Base-by-base conservation (phyloP, 2,329 filamentous ascomycete genomes). In the Trichoderma harzianum region DNA sequence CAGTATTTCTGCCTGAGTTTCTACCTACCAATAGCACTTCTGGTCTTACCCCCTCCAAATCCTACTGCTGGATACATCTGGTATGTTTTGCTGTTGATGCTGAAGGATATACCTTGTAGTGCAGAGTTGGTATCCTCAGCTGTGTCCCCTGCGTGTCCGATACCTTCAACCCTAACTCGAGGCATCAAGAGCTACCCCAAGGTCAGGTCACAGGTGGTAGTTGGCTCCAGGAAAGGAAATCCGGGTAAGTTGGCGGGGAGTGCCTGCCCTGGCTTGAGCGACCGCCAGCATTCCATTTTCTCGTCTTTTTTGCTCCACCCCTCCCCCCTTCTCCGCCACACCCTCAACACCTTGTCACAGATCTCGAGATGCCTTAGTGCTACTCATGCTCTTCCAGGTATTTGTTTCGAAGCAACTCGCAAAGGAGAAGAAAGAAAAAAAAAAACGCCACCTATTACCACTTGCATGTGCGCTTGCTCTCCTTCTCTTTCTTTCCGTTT, bases 341-440 rank as follows among this genome's bases (percentile, higher is more conserved):
- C 66, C 66, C 66, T 69, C 57, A 51, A 69, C 66, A 51, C 53
- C 66, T 69, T n/a, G 39, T 61, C 57, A 53, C 57, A 61, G 34
- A 69, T 62, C 66, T 69, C 39, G 66, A 61, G 66, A 69, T 69
- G 36, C 28, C 21, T 24, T 60, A 28, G 51, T 57, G 53, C 51
- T 39, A 53, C 43, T 53, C 43, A 24, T 51, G n/a, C n/a, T 51
- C n/a, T 51, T 5, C n/a, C 11, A 51, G 43, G 43, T 51, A 51
- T 21, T 51, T 21, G 43, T 51, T 51, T 21, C n/a, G n/a, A 21
- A 21, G 43, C 43, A 51, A 3, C n/a, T 21, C 12, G 53, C 6
- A 32, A n/a, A 47, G 16, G 8, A 47, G n/a, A n/a, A 43, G 18
- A 43, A 4, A 5, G 2, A 18, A 47, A 47, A n/a, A 47, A 30